Evolutionary conservation across 202 grass and related monocot species (phyloP).

Genomic region (Panicum virgatum): DNA sequence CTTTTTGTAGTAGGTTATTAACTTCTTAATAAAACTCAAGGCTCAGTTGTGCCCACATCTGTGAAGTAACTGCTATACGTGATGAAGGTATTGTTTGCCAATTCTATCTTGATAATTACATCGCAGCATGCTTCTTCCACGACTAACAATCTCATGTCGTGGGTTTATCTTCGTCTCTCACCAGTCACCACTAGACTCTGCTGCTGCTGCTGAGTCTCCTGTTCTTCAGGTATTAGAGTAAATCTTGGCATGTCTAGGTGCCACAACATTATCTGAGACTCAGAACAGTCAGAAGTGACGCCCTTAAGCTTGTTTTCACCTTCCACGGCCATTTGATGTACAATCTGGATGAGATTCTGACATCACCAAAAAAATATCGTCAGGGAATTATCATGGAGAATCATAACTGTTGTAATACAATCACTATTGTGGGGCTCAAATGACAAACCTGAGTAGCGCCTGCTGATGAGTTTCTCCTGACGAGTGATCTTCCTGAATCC

Average conservation of each 20-base stretch:
- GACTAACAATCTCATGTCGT: not conserved
- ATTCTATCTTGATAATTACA: not conserved
- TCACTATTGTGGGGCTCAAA: not conserved
- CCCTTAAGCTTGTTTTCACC: conserved; percentile 29
- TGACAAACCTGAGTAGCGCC: conserved; percentile 46
- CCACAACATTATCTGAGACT: conserved; percentile 57
- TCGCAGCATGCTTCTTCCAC: not conserved
- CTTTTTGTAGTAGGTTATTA: not conserved
- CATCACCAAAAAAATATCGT: conserved; percentile 25
- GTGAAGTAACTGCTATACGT: conserved; percentile 22
- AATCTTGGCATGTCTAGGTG: conserved; percentile 56
- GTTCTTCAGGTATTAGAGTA: conserved; percentile 9
- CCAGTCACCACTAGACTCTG: not conserved
- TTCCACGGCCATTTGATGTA: conserved; percentile 22
- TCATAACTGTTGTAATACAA: not conserved
- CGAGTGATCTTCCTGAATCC: conserved; percentile 50
- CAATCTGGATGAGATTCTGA: conserved; percentile 60
- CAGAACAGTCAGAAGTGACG: conserved; percentile 48
- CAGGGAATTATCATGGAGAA: not conserved
- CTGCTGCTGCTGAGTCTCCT: not conserved
- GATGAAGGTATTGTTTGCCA: conserved; percentile 17
- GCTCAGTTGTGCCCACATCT: not conserved
- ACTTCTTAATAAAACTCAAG: conserved; percentile 15
- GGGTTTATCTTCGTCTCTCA: not conserved
- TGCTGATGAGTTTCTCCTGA: conserved; percentile 34